phyloP scores from a whole-genome alignment of 2,329 filamentous ascomycete species.

The Gaeumannomyces tritici region DNA sequence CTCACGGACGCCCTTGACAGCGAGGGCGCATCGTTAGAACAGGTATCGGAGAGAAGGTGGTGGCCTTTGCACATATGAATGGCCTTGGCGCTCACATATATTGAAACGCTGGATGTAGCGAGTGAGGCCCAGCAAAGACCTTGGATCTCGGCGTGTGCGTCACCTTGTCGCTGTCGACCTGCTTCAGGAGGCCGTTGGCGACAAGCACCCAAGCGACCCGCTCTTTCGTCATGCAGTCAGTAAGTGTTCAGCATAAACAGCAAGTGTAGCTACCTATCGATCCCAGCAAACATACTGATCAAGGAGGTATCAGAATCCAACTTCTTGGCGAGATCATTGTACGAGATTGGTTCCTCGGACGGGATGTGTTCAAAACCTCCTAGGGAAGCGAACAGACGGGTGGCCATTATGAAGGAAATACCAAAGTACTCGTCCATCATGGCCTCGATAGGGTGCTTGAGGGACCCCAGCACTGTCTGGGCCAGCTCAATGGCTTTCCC shows the following conservation, averaged over 20 bases:
- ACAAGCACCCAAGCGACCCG: conserved; percentile 13
- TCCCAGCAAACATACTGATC: conserved; percentile 11
- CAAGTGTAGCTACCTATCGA: background rate
- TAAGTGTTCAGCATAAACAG: background rate
- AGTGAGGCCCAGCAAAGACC: background rate
- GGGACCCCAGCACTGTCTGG: conserved; percentile 4
- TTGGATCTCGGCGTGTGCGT: conserved; percentile 11
- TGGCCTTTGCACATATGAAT: background rate
- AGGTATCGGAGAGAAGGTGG: background rate
- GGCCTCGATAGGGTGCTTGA: conserved; percentile 9
- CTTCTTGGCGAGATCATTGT: conserved; percentile 16
- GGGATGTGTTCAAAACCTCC: conserved; percentile 22
- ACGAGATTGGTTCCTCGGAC: conserved; percentile 14
- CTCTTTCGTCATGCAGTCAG: conserved; percentile 5
- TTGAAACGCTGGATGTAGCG: background rate
- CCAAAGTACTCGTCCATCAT: conserved; percentile 3
- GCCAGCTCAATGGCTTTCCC: conserved; percentile 4
- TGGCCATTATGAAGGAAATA: conserved; percentile 10
- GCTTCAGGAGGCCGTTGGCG: conserved; percentile 10
- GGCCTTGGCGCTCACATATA: background rate
- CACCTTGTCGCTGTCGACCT: conserved; percentile 11
- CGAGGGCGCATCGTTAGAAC: background rate
- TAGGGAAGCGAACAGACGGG: conserved; percentile 21
- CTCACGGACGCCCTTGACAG: background rate
- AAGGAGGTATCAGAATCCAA: conserved; percentile 17